A percentile compares a stretch with the other conserved stretches of the same genome.
phyloP scores from a whole-genome alignment of 2,329 filamentous ascomycete genomes.

The Aaosphaeria arxii region DNA sequence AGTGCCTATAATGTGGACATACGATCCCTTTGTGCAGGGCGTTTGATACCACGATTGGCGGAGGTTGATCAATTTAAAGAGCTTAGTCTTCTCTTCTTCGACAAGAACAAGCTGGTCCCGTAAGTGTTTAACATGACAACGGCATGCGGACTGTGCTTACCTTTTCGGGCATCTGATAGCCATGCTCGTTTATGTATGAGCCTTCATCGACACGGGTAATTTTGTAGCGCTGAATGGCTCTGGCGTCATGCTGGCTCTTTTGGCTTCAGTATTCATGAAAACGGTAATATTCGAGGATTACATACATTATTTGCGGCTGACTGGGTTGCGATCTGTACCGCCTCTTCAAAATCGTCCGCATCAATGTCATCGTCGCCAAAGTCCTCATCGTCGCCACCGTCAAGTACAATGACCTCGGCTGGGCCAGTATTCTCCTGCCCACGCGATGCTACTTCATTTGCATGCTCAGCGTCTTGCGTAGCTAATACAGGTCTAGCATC shows the following conservation, averaged over 20 bases:
- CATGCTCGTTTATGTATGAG: slow-evolving; percentile 63
- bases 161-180: slow-evolving; percentile 65
- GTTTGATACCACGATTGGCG: slow-evolving; percentile 87
- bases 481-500: slow-evolving; percentile 38
- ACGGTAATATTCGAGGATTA: slow-evolving; percentile 34
- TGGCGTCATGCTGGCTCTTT: slow-evolving; percentile 65
- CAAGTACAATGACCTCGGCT: slow-evolving; percentile 21
- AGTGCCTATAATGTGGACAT: slow-evolving; percentile 80
- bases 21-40: slow-evolving; percentile 68
- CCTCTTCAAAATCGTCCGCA: slow-evolving; percentile 65
- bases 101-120: slow-evolving; percentile 70
- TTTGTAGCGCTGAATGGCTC: slow-evolving; percentile 82
- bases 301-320: slow-evolving; percentile 54
- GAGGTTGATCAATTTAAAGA: slow-evolving; percentile 67
- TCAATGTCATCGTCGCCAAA: slow-evolving; percentile 67
- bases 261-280: slow-evolving; percentile 57
- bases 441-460: background rate
- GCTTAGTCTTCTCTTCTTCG: slow-evolving; percentile 69
- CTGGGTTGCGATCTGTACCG: slow-evolving; percentile 71
- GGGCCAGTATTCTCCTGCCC: slow-evolving; percentile 2
- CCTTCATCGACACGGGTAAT: slow-evolving; percentile 71
- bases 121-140: slow-evolving; percentile 14
- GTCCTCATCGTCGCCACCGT: slow-evolving; percentile 64
- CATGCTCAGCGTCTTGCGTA: background rate
- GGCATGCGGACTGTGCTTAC: slow-evolving; percentile 43